phyloP scores from a whole-genome alignment of 2,329 filamentous ascomycete genomes.

The Rhynchosporium graminicola region DNA sequence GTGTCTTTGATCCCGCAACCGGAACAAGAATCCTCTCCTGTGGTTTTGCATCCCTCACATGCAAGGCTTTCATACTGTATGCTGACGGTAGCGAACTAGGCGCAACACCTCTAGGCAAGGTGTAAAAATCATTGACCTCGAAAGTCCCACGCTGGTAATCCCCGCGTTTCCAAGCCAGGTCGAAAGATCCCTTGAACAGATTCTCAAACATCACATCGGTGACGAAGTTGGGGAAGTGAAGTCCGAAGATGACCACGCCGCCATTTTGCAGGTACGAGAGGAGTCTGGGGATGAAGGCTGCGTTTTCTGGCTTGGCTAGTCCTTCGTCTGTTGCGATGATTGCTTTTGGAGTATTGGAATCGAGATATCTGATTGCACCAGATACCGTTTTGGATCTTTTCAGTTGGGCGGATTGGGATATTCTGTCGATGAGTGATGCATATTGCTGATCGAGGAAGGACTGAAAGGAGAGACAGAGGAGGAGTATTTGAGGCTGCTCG shows the following conservation, averaged over 20 bases:
- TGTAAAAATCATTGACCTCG: constrained; percentile 28
- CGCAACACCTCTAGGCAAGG: constrained; percentile 16
- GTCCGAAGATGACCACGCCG: constrained; percentile 35
- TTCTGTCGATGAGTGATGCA: constrained; percentile 23
- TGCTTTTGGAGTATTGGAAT: constrained; percentile 30
- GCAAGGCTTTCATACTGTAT: constrained; percentile 39
- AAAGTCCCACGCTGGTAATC: constrained; percentile 32
- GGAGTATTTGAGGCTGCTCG: constrained; percentile 24
- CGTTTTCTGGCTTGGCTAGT: constrained; percentile 28
- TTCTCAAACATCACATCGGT: constrained; percentile 22
- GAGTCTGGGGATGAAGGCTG: constrained; percentile 31
- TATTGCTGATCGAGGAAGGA: constrained; percentile 26
- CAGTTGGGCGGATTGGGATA: constrained; percentile 20
- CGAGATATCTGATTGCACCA: constrained; percentile 29
- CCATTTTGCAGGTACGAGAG: constrained; percentile 33
- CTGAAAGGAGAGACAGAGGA: constrained; percentile 26
- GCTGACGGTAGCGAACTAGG: constrained; percentile 26
- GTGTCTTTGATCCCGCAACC: constrained; percentile 18
- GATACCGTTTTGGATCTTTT: constrained; percentile 26
- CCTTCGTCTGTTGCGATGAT: constrained; percentile 38
- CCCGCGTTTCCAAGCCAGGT: constrained; percentile 33
- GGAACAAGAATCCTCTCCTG: constrained; percentile 38
- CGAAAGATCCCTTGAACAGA: constrained; percentile 32
- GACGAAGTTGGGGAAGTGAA: constrained; percentile 34
- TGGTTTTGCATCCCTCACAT: constrained; percentile 33